Evolutionary conservation across 148 eudicot species (phyloP).

Genomic region (Cornus suecica): DNA sequence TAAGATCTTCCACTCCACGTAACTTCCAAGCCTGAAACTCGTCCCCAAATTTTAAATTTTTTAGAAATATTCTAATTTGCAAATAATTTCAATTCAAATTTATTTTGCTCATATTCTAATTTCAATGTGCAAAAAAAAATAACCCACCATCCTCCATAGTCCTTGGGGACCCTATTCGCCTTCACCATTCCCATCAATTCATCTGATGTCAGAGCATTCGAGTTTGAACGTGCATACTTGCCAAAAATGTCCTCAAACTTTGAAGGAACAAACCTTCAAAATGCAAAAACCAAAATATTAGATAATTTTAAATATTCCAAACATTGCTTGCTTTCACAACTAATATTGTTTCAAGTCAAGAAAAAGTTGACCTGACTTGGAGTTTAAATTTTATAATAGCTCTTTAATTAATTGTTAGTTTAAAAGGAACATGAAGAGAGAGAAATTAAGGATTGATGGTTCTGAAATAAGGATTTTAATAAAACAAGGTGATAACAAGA

Average conservation of each 20-base stretch:
- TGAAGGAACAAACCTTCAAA: slow-evolving; percentile 43
- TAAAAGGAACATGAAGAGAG: too few relatives aligned
- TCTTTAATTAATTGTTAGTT: too few relatives aligned
- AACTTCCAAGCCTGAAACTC: slow-evolving; percentile 42
- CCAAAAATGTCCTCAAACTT: slow-evolving; percentile 62
- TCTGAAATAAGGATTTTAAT: too few relatives aligned
- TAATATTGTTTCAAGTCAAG: too few relatives aligned
- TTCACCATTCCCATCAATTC: slow-evolving; percentile 50
- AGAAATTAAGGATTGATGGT: too few relatives aligned
- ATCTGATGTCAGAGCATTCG: slow-evolving; percentile 44
- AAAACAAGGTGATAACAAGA: too few relatives aligned
- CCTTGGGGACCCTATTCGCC: slow-evolving; percentile 56
- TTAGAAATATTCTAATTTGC: neutral
- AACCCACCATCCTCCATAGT: slow-evolving; percentile 48
- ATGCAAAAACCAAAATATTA: neutral
- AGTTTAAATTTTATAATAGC: too few relatives aligned
- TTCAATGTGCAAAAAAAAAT: neutral
- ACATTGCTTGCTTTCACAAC: too few relatives aligned
- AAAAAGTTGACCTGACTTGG: too few relatives aligned
- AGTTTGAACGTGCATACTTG: slow-evolving; percentile 45
- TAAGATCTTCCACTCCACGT: slow-evolving; percentile 58
- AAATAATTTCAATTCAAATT: neutral
- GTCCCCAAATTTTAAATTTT: neutral
- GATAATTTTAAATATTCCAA: too few relatives aligned
- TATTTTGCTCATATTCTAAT: neutral